Evolutionary conservation across 805 yeast genomes (phyloP).

Genomic region (Millerozyma miso): DNA sequence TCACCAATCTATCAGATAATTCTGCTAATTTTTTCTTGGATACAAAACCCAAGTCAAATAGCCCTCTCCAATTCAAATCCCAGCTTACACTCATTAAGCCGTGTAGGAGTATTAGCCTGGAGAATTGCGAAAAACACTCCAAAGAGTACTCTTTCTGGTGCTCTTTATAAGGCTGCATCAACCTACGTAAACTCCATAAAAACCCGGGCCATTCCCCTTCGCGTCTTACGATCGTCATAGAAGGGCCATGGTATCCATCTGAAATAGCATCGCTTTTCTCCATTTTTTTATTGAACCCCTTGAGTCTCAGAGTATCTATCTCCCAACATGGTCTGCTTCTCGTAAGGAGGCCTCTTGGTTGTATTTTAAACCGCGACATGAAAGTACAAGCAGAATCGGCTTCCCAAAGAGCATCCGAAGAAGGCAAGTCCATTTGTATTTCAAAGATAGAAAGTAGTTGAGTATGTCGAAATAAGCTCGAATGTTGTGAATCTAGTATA

Average conservation of each 20-base stretch:
- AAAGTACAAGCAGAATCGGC: constrained; percentile 16
- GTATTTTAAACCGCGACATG: background rate
- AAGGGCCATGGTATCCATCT: background rate
- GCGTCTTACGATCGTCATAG: background rate
- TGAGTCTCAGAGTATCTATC: background rate
- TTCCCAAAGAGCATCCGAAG: constrained; percentile 42
- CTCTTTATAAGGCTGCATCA: constrained; percentile 26
- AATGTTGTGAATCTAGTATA: constrained; percentile 37
- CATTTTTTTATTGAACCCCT: background rate
- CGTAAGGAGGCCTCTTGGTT: background rate
- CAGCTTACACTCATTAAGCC: constrained; percentile 29
- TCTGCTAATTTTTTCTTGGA: constrained; percentile 24
- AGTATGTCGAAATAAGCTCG: constrained; percentile 25
- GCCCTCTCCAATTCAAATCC: constrained; percentile 27
- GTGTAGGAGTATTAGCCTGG: constrained; percentile 32
- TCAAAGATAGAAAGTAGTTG: constrained; percentile 39
- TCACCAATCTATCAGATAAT: constrained; percentile 23
- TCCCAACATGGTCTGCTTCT: background rate
- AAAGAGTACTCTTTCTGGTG: constrained; percentile 27
- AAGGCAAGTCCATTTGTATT: constrained; percentile 42
- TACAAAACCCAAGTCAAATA: constrained; percentile 30
- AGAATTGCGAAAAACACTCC: constrained; percentile 33
- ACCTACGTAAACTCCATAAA: constrained; percentile 27
- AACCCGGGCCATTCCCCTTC: constrained; percentile 29
- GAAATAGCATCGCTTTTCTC: background rate